Evolutionary conservation across 768 basidiomycete genomes (phyloP), one percentile per base, ranked within the genome.

Genomic region (Rhodotorula paludigena): DNA sequence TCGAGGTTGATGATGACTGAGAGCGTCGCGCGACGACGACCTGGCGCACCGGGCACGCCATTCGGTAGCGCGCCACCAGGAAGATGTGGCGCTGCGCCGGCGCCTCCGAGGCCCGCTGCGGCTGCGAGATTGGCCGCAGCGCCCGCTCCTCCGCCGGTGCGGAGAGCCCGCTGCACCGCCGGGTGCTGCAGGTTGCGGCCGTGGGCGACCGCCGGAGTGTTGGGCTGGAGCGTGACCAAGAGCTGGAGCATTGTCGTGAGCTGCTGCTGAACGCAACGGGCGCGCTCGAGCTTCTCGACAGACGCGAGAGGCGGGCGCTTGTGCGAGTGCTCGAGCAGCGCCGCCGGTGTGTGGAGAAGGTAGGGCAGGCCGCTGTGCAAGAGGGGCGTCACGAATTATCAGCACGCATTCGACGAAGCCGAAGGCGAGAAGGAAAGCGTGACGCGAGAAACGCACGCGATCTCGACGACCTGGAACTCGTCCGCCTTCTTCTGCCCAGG

Each of bases 1-100:
- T 74, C 74, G 56, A 76, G 58, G 69, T 76, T 73, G 67, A 76
- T 69, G 30, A 68, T 66, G 59, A 76, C 66, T 15, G 65, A 45
- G 49, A 71, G 33, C 7, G 62, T 64, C 12, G 65, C 60, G 18
- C 57, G 53, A 12, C 68, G 45, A 2, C 62, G 44, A 35, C 30
- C 45, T 7, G 35, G 41, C 41, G 41, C 41, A 41, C 12, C 41
- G 41, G 41, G 11, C 10, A 41, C 47, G 11, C 47, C 15, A 23
- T 21, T 9, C 15, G 15, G n/a, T 21, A 21, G 9, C 21, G 11
- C 47, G 47, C 10, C 47, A n/a, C 23, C 21, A 23, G 47, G n/a
- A 48, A n/a, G 28, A 14, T 14, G 32, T 28, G 49, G 6, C 28
- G 53, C 32, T 30, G 53, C 33, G 12, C 35, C 16, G 15, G 35